Evolutionary conservation across 2,329 filamentous ascomycete species (phyloP), one percentile per base, ranked within the genome.

Genomic region (Aspergillus sp.): DNA sequence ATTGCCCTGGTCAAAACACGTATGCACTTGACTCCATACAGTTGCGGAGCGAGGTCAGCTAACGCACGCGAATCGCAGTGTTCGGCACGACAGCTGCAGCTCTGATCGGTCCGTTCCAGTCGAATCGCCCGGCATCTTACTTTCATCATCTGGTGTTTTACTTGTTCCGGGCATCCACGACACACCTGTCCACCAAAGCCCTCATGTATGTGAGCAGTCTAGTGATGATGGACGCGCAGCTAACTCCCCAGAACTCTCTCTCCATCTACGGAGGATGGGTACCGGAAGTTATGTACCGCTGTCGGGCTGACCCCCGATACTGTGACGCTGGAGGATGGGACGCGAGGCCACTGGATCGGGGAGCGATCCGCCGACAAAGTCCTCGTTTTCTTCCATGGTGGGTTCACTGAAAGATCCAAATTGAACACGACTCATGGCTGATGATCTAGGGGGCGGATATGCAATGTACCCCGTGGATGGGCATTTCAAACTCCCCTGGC

Each of bases 341-440:
- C 50, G 13, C 38, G 45, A 2, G 50, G 43, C 23, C 50, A 53
- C 41, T 53, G 50, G 50, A 43, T 53, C 19, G 50, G 50, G 2
- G 45, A 49, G n/a, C 31, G 20, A 7, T 44, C 40, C 3, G 50
- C 40, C 13, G 50, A 53, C 13, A 32, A 49, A 19, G 50, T 53
- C n/a, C 13, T 53, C 13, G 25, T 53, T 5, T 48, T 32, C 14
- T 53, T 42, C 20, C 50, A 45, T 45, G 50, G 50, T 53, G 48
- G 7, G 45, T 13, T 4, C 14, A n/a, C 29, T 10, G 14, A 11
- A 41, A 34, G 3, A 3, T 9, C 4, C 11, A n/a, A n/a, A 11
- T 9, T n/a, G 10, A 13, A 34, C 11, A 3, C 32, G 32, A 41
- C 38, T 41, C 11, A 41, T 32, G 21, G 32, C 11, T 40, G 7